Base-by-base conservation (phyloP, 2,329 filamentous ascomycete species). In the Fusarium albosuccineum region DNA sequence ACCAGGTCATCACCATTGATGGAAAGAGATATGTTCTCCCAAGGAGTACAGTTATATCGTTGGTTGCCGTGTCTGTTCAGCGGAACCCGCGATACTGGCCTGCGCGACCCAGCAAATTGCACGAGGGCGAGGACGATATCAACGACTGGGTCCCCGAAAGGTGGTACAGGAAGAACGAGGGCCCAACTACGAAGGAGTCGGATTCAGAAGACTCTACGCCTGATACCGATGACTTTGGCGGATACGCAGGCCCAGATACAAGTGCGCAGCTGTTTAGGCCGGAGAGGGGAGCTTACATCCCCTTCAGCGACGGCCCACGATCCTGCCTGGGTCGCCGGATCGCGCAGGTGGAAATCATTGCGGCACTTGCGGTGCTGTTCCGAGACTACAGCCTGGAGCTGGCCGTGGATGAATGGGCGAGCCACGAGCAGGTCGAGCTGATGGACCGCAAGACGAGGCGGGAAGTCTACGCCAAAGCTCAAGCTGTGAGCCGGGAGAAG, bases 51-150 rank as follows among this genome's bases (percentile, higher is more conserved):
- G 78, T 83, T 53, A 81, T 94, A 63, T 84, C 82, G 4, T 76
- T 95, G 22, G 80, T 81, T 54, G 83, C 84, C 0, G 79, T 87
- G 6, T 83, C 83, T 6, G 82, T 83, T 3, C 91, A 93, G 53
- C 85, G 87, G 37, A 92, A 93, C 76, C 91, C 91, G 10, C 87
- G 85, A 49, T 89, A 90, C 76, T 95, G 92, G 92, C 91, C 91
- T 11, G 74, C 83, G 57, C 75, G 77, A 62, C 81, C 80, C 16
- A 85, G 83, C 69, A 80, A 79, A 63, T 72, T 83, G 17, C 78
- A 79, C 1, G 78, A 74, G 0, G 78, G 76, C 26, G 64, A 77
- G 16, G 79, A 86, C 50, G 91, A 94, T 70, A 78, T 92, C 1
- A 82, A 90, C 54, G 86, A 91, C 60, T 95, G 89, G 77, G 81